Percentiles rank a stretch among this genome's conserved stretches.
Evolutionary conservation across 2,329 filamentous ascomycete species (phyloP).

Genomic region (Claviceps africana): DNA sequence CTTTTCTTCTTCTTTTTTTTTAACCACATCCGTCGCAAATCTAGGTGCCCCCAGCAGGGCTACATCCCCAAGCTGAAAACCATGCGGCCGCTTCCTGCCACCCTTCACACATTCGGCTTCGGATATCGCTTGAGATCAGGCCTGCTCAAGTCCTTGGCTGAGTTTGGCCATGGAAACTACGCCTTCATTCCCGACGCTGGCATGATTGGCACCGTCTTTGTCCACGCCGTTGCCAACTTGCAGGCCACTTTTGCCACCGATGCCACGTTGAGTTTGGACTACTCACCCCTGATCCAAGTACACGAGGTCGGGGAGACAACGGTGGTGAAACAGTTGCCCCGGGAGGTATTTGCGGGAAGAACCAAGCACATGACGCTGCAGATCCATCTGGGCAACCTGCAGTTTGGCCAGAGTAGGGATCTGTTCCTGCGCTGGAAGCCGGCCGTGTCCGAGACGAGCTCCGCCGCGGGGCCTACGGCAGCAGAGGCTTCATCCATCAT

Average conservation of each 20-base stretch:
- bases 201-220: constrained; percentile 50
- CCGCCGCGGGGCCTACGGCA: not conserved
- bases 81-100: constrained; percentile 26
- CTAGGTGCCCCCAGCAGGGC: constrained; percentile 35
- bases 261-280: constrained; percentile 28
- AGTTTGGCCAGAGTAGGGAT: constrained; percentile 47
- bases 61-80: constrained; percentile 39
- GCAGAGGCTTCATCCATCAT: not conserved
- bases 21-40: no score
- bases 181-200: constrained; percentile 47
- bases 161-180: constrained; percentile 42
- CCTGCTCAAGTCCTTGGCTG: constrained; percentile 45
- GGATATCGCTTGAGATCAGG: constrained; percentile 25
- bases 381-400: constrained; percentile 30
- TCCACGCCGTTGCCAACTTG: constrained; percentile 47
- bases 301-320: constrained; percentile 12
- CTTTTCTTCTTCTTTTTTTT: not conserved
- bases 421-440: constrained; percentile 29
- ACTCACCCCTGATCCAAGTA: constrained; percentile 22
- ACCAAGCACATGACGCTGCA: not conserved
- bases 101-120: constrained; percentile 26
- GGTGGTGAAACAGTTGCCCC: not conserved
- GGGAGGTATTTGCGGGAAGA: not conserved
- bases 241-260: constrained; percentile 42
- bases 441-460: not conserved